Conservation (phyloP, 805 yeast genomes). For the Lipomyces chichibuensis region DNA sequence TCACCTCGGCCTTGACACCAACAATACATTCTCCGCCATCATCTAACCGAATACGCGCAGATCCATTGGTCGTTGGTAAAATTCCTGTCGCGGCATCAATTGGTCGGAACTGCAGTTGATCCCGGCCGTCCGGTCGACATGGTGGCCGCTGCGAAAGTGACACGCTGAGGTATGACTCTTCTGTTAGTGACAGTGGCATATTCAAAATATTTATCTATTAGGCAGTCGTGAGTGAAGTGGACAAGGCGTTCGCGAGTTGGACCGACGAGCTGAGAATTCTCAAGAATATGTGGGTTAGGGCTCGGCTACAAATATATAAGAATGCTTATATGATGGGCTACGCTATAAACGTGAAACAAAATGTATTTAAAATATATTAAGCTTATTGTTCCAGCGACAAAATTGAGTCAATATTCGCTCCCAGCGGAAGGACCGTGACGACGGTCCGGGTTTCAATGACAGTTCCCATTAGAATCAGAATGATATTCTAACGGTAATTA, state of each 20-base stretch:
- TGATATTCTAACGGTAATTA: background rate
- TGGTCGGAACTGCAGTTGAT: slow-evolving; percentile 75
- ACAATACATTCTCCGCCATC: slow-evolving; percentile 95
- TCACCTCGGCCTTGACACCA: slow-evolving; percentile 85
- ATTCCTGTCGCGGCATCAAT: slow-evolving; percentile 79
- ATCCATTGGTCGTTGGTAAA: slow-evolving; percentile 87
- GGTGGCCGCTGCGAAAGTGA: slow-evolving; percentile 65
- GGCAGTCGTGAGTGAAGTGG: background rate
- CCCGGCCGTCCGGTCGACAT: slow-evolving; percentile 85
- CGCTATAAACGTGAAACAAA: too few relatives aligned
- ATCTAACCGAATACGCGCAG: slow-evolving; percentile 78
- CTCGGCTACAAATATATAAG: too few relatives aligned
- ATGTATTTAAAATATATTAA: too few relatives aligned
- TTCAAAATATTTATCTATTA: background rate
- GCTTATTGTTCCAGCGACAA: too few relatives aligned
- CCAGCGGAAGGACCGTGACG: too few relatives aligned
- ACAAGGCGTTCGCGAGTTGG: background rate
- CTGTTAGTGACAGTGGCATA: slow-evolving; percentile 47
- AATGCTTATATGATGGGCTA: too few relatives aligned
- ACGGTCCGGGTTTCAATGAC: too few relatives aligned
- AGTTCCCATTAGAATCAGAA: too few relatives aligned
- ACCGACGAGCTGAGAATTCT: background rate
- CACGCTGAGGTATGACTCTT: slow-evolving; percentile 64
- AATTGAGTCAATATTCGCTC: too few relatives aligned
- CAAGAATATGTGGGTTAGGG: background rate